Conservation (phyloP, 23 red algal species). For the Gracilaria gracilis region DNA sequence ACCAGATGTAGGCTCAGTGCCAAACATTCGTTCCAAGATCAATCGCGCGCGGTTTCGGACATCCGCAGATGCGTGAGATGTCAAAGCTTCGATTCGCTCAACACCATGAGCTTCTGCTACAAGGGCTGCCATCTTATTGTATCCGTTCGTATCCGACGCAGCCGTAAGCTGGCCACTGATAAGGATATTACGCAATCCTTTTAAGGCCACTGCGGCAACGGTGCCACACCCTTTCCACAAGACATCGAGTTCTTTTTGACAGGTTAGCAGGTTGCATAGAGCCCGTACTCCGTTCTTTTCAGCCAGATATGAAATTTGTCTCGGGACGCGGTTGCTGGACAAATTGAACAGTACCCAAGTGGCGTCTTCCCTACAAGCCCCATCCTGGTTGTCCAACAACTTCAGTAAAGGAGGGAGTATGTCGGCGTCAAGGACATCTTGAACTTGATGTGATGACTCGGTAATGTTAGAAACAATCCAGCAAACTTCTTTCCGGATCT, state of each 20-base stretch:
- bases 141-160: conserved; percentile 43
- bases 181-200: conserved; percentile 92
- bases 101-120: conserved; percentile 93
- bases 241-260: conserved; percentile 93
- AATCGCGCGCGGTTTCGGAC: conserved; percentile 76
- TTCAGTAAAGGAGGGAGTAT: conserved; percentile 86
- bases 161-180: conserved; percentile 70
- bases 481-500: conserved; percentile 97
- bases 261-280: conserved; percentile 84
- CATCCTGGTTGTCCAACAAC: conserved; percentile 82
- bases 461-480: conserved; percentile 99
- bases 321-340: conserved; percentile 80
- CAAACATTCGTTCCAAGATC: conserved; percentile 85
- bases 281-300: conserved; percentile 80
- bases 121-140: conserved; percentile 82
- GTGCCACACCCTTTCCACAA: conserved; percentile 97
- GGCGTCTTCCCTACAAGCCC: conserved; percentile 91
- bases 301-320: conserved; percentile 78
- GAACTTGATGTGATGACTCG: conserved; percentile 97
- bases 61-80: conserved; percentile 66
- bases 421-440: conserved; percentile 93
- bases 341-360: conserved; percentile 98
- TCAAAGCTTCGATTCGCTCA: conserved; percentile 88
- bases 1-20: conserved; percentile 65
- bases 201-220: conserved; percentile 88